Evolutionary conservation across 768 basidiomycete genomes (phyloP).

Genomic region (Agaricus sinodeliciosus): DNA sequence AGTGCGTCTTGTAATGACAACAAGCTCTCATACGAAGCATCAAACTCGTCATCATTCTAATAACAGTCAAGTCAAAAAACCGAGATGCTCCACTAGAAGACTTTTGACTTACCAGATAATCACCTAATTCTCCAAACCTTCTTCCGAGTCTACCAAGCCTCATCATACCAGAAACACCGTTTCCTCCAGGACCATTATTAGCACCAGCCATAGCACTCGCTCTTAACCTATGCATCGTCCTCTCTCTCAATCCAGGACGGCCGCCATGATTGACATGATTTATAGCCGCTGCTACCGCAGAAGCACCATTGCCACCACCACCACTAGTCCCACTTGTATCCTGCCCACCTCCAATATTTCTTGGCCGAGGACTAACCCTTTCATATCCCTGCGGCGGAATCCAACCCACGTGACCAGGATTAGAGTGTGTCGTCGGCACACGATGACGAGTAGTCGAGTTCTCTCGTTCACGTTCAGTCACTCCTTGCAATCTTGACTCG

Average conservation of each 20-base stretch:
- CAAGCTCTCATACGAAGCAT: constrained; percentile 67
- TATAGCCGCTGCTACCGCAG: neutral
- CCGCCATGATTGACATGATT: neutral
- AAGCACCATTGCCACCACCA: neutral
- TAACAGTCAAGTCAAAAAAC: neutral
- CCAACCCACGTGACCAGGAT: neutral
- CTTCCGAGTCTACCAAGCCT: constrained; percentile 6
- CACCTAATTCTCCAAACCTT: constrained; percentile 24
- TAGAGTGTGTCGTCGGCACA: neutral
- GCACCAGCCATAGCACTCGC: neutral
- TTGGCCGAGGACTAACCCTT: neutral
- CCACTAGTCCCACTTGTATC: too few relatives aligned
- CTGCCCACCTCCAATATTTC: neutral
- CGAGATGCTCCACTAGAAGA: neutral
- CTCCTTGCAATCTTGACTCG: neutral
- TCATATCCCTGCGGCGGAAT: neutral
- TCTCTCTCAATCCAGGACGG: neutral
- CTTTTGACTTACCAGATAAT: constrained; percentile 29
- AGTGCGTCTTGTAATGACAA: constrained; percentile 50
- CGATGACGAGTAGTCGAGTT: neutral
- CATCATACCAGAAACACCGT: neutral
- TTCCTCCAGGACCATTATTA: neutral
- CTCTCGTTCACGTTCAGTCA: neutral
- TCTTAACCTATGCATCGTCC: constrained; percentile 2
- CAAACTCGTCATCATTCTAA: constrained; percentile 72